phyloP scores from a whole-genome alignment of 805 yeast genomes.

The Barnettozyma sucrosica region DNA sequence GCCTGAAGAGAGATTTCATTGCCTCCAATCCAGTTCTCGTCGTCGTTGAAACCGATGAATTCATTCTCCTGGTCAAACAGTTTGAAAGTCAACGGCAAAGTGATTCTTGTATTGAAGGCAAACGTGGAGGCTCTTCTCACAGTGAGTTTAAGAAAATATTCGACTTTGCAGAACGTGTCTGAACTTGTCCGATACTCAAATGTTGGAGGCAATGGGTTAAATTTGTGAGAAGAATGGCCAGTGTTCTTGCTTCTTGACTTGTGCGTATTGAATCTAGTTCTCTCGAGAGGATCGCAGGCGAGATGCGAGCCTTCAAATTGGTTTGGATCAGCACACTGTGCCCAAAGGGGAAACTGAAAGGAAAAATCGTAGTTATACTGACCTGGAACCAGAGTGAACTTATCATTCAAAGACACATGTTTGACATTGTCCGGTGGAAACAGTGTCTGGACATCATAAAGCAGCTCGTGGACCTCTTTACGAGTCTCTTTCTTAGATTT shows the following conservation, averaged over 20 bases:
- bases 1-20: background rate
- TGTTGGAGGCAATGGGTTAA: conserved; percentile 9
- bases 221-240: background rate
- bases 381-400: conserved; percentile 35
- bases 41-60: background rate
- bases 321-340: conserved; percentile 27
- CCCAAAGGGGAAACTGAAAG: conserved; percentile 20
- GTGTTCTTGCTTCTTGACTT: background rate
- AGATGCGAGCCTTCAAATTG: conserved; percentile 14
- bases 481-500: conserved; percentile 5
- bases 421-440: conserved; percentile 49
- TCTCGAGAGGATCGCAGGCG: conserved; percentile 12
- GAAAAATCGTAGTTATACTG: conserved; percentile 42
- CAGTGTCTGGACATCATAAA: conserved; percentile 44
- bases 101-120: conserved; percentile 40
- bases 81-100: conserved; percentile 37
- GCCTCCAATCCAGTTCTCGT: background rate
- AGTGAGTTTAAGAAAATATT: conserved; percentile 55
- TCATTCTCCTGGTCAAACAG: conserved; percentile 28
- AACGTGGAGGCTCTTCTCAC: conserved; percentile 47
- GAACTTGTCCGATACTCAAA: background rate
- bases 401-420: conserved; percentile 34
- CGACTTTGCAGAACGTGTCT: background rate
- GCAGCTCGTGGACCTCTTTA: conserved; percentile 33
- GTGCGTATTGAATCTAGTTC: conserved; percentile 9